A percentile compares a stretch with the other conserved stretches of the same genome.
These are phyloP conservation scores for Ensete glaucum DNA, from an alignment of 176 grass and related monocot species.

Conservation along the genomic window DNA sequence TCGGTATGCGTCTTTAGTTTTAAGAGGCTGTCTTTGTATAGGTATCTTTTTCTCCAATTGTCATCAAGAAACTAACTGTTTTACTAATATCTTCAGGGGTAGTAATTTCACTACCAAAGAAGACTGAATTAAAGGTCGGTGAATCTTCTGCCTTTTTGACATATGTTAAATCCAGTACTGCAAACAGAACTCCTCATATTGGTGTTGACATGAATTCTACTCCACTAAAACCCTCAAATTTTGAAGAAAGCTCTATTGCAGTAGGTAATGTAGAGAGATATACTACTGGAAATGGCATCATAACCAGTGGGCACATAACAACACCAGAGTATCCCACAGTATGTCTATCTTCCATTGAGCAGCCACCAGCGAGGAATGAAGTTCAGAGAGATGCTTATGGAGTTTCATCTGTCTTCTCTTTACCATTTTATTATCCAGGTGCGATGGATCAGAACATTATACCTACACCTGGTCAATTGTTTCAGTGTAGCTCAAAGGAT, in stretches of 20 bases:
- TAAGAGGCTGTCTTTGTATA: background rate
- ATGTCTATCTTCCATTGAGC: slow-evolving; percentile 40
- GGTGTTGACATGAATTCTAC: slow-evolving; percentile 32
- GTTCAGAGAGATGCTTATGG: slow-evolving; percentile 33
- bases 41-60: slow-evolving; percentile 4
- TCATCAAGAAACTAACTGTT: slow-evolving; percentile 16
- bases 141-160: slow-evolving; percentile 88
- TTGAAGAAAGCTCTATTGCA: slow-evolving; percentile 21
- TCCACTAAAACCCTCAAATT: slow-evolving; percentile 27
- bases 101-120: slow-evolving; percentile 57
- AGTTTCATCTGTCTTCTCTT: slow-evolving; percentile 41
- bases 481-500: slow-evolving; percentile 51
- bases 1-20: slow-evolving; percentile 2
- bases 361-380: slow-evolving; percentile 26
- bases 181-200: slow-evolving; percentile 29
- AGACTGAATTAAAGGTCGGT: slow-evolving; percentile 62
- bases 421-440: slow-evolving; percentile 73
- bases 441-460: slow-evolving; percentile 45
- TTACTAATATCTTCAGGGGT: slow-evolving; percentile 47
- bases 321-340: slow-evolving; percentile 37
- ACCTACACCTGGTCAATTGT: slow-evolving; percentile 39
- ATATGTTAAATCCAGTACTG: slow-evolving; percentile 59
- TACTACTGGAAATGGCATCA: slow-evolving; percentile 24
- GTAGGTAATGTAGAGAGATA: slow-evolving; percentile 24
- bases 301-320: slow-evolving; percentile 29